Base-by-base conservation (phyloP, 2,329 filamentous ascomycete species). In the Lojkania enalia region DNA sequence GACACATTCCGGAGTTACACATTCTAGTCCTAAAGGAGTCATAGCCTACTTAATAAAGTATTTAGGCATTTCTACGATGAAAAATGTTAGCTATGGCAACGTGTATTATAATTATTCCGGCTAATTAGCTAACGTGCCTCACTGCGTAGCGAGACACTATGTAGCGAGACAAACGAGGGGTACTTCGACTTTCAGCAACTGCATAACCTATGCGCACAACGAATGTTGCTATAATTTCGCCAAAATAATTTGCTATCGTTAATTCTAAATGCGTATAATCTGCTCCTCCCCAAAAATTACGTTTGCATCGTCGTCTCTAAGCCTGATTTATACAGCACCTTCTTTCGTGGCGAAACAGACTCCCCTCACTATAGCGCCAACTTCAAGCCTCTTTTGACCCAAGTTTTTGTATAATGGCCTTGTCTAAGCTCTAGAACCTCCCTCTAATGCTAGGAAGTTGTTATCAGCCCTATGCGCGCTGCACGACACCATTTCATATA, bases 251-350 rank as follows among this genome's bases (percentile, higher is more conserved):
- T 37, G 12, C 35, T 18, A 19, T 37, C 9, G 35, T 19, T 37
- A 19, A 19, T 37, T 15, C 35, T 37, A 11, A 37, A 37, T 20
- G 35, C 20, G 9, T 19, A 20, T 18, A 21, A 37, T 37, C 19
- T 21, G 20, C 35, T 37, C 35, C n/a, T n/a, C n/a, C n/a, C n/a
- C n/a, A n/a, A n/a, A n/a, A n/a, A n/a, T n/a, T n/a, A n/a, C n/a
- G n/a, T 37, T 37, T 21, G 35, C 35, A 37, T 37, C 19, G 19
- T 37, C 35, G 35, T 21, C 35, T 37, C 35, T 18, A 19, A 37
- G 35, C 35, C 12, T 37, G 19, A 37, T 19, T 37, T 37, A 19
- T 21, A 15, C 19, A 37, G 35, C 35, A 15, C 35, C 35, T 19
- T 37, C 19, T 37, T 37, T 37, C 19, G 15, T 37, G 19, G 35